These are phyloP conservation scores for Colletotrichum liaoningense DNA, from an alignment of 2,329 filamentous ascomycete genomes.

Conservation along the genomic window DNA sequence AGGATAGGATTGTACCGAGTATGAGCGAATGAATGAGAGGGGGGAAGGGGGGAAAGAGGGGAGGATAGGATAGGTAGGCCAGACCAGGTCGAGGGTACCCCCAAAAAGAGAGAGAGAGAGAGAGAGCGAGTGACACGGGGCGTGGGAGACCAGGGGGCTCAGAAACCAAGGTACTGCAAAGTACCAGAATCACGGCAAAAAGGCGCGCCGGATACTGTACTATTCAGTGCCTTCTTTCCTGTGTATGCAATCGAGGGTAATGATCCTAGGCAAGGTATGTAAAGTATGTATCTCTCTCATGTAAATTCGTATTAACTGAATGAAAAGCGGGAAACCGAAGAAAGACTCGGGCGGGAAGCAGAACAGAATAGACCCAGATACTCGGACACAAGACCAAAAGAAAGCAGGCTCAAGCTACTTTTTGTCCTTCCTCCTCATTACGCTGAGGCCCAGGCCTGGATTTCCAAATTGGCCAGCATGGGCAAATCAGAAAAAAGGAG, in stretches of 20 bases:
- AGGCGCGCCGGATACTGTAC: neutral
- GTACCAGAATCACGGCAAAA: neutral
- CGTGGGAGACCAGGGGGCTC: neutral
- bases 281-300: neutral
- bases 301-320: neutral
- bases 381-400: neutral
- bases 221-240: neutral
- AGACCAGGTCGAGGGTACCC: neutral
- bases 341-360: neutral
- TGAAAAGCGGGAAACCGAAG: neutral
- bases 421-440: neutral
- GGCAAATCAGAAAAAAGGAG: neutral
- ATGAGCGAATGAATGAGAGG: neutral
- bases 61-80: neutral
- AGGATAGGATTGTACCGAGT: neutral
- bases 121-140: neutral
- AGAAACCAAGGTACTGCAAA: neutral
- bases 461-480: neutral
- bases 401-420: neutral
- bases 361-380: neutral
- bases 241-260: neutral
- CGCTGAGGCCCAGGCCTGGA: neutral
- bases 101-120: constrained; percentile 2
- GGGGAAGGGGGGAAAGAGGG: neutral
- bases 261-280: neutral